Conservation (phyloP, 805 yeast genomes). For the Tetrapisispora fleetii region DNA sequence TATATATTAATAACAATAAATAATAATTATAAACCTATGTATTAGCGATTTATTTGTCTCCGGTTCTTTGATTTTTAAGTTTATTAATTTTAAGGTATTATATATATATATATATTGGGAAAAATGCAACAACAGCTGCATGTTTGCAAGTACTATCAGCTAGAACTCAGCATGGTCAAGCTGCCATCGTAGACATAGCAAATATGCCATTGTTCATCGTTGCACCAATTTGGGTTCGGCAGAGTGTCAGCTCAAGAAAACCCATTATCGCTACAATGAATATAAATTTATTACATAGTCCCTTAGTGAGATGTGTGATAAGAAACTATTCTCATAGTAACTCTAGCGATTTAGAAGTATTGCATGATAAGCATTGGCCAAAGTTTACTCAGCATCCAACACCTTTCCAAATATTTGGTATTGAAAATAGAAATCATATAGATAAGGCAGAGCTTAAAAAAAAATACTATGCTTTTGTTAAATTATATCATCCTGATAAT, state of each 20-base stretch:
- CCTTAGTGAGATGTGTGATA: too few relatives aligned
- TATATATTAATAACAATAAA: background rate
- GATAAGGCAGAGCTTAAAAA: constrained; percentile 35
- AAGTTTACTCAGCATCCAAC: constrained; percentile 36
- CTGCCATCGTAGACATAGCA: background rate
- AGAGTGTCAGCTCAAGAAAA: background rate
- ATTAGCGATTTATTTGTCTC: background rate
- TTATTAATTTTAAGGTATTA: too few relatives aligned
- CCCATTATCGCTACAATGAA: background rate
- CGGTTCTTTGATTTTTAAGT: too few relatives aligned
- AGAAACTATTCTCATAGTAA: background rate
- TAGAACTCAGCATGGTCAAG: too few relatives aligned
- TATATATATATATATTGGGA: too few relatives aligned
- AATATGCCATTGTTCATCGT: background rate
- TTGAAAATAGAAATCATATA: constrained; percentile 23
- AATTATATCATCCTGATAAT: constrained; percentile 75
- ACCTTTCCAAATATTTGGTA: constrained; percentile 63
- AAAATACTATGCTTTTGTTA: constrained; percentile 53
- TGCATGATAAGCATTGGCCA: constrained; percentile 43
- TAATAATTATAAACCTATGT: too few relatives aligned
- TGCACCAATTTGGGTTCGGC: background rate
- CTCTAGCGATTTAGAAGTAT: background rate
- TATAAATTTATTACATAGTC: background rate
- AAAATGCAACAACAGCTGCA: too few relatives aligned
- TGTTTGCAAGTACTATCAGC: too few relatives aligned